Evolutionary conservation across 208 protist genomes (phyloP), one percentile per base, ranked within the genome.

Genomic region (Crithidia thermophila): DNA sequence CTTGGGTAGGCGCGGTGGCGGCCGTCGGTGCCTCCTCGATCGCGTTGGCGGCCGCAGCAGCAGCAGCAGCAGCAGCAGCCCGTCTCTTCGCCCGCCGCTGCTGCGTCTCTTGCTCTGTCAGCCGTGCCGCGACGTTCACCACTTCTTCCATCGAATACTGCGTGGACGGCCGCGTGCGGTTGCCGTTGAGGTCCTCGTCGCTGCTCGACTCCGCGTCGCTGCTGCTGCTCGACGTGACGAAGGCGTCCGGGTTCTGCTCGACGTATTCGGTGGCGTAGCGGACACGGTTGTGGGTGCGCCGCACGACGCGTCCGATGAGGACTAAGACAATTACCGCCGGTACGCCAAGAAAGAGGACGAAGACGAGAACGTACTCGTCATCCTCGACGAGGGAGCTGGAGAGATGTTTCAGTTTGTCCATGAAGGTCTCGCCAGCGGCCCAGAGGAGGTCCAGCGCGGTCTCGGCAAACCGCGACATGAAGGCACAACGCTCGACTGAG

Each of bases 311-410:
- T 5, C 51, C 47, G 7, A 82, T 70, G 36, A 43, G 23, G 53
- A 2, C 52, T 53, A 73, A 16, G 23, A 64, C 42, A 9, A 78
- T 2, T 42, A 76, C 9, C 1, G 63, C 10, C 11, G 75, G 61
- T 6, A 86, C 20, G 30, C 43, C 65, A 52, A 79, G 56, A 3
- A 63, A 57, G 11, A 81, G 25, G 21, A 81, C 20, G 31, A 75
- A 72, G 33, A 83, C 21, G 0, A 78, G 39, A 0, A 83, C 42
- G 33, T 83, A 71, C 63, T 83, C 81, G 60, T 82, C 77, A 21
- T 67, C 77, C 23, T 75, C 68, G 18, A 83, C 72, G 27, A 72
- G 16, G 4, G 40, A 58, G 53, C 67, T 55, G 10, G 77, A 80
- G 43, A 76, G 14, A 11, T 20, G 30, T 20, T 74, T 65, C 31